A percentile compares a stretch with the other conserved stretches of the same genome.
Conservation (phyloP, 108 stramenopile species). For the Cafeteria roenbergensis region DNA sequence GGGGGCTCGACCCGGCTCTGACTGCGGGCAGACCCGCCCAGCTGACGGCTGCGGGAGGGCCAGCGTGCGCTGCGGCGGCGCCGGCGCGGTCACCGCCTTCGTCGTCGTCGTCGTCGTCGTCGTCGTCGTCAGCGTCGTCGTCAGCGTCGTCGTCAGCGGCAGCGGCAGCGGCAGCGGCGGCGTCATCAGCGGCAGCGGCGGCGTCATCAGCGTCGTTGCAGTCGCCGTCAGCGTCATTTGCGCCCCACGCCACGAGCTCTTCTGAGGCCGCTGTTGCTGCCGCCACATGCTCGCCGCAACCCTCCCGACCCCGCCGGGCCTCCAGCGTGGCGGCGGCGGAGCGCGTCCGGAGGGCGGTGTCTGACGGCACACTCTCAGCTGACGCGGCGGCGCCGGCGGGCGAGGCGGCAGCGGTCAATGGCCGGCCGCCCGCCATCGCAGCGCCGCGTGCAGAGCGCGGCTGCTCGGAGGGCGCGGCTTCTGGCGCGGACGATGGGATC, state of each 20-base stretch:
- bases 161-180: background rate
- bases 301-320: background rate
- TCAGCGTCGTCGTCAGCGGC: conserved; percentile 1
- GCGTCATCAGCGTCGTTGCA: background rate
- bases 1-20: too few relatives aligned
- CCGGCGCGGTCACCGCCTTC: too few relatives aligned
- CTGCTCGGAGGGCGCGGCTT: background rate
- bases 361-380: background rate
- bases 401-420: background rate
- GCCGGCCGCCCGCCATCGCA: background rate
- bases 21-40: too few relatives aligned
- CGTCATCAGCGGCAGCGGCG: background rate
- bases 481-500: background rate
- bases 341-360: too few relatives aligned
- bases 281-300: background rate
- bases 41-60: too few relatives aligned
- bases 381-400: background rate
- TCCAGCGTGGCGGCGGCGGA: too few relatives aligned
- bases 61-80: too few relatives aligned
- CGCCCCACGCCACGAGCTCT: background rate
- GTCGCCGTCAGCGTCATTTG: background rate
- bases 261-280: background rate
- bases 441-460: background rate
- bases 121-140: background rate
- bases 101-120: conserved; percentile 22